phyloP scores from a whole-genome alignment of 345 rosid species.

The Brassica carinata region DNA sequence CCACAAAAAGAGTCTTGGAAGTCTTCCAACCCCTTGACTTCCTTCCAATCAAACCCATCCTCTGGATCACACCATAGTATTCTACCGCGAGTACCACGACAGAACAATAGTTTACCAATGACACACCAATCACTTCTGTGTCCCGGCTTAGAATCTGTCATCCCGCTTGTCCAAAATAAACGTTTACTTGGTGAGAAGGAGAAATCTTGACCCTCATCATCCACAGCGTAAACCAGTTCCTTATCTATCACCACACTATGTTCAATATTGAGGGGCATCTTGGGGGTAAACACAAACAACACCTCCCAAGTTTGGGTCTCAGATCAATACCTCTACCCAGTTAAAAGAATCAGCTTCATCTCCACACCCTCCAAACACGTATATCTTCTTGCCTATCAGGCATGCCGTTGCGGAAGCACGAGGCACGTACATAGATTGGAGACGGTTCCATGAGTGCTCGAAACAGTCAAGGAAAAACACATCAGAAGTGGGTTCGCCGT shows the following conservation, averaged over 20 bases:
- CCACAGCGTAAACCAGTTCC: not conserved
- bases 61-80: not conserved
- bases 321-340: not conserved
- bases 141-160: not conserved
- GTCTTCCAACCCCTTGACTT: not conserved
- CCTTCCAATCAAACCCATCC: not conserved
- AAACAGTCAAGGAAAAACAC: not conserved
- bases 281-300: not conserved
- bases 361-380: not conserved
- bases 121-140: not conserved
- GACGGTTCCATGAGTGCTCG: not conserved
- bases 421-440: not conserved
- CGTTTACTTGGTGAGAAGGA: not conserved
- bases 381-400: not conserved
- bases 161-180: not conserved
- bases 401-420: not conserved
- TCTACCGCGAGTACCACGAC: not conserved
- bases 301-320: not conserved
- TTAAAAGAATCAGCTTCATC: not conserved
- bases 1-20: not conserved
- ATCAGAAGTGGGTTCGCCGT: not conserved
- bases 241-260: not conserved
- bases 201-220: not conserved
- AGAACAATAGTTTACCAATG: not conserved
- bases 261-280: not conserved